Base-by-base conservation (phyloP, 2,329 filamentous ascomycete genomes). In the Erysiphe pulchra region DNA sequence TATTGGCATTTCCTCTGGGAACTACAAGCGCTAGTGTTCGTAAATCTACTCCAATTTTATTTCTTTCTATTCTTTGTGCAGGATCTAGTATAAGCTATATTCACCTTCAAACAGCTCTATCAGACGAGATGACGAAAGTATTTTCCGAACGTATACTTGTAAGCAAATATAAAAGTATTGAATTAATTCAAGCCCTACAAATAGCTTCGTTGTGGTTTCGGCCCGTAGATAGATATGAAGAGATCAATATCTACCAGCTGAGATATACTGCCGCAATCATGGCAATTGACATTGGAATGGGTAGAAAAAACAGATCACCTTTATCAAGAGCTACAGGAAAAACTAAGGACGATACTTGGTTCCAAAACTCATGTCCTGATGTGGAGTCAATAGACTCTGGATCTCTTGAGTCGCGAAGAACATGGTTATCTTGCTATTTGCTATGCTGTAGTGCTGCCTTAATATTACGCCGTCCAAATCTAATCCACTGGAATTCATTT, bases 21-120 rank as follows among this genome's bases (percentile, higher is more conserved):
- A 69, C 65, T 40, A 70, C 70, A 2, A 68, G 66, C 5, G 62
- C 64, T 11, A 68, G 75, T 47, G 59, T 80, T 45, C 68, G 75
- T 42, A 63, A 63, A 50, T 61, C 65, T 1, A 76, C 71, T 55
- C 80, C 80, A 1, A 65, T 71, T 2, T 63, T 85, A 9, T 84
- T 84, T 54, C 65, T 81, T n/a, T 67, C 79, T 30, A 65, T 84
- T 53, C 71, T 85, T 60, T 54, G 53, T 50, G 71, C 77, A 0
- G 74, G 72, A 9, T 70, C 77, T 5, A 69, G 75, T 4, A 71
- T 71, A 10, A 63, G 65, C 17, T 65, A 68, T 18, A 57, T 57
- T 53, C 50, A 55, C 5, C 51, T 69, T 4, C 64, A 65, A 36
- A 58, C 57, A 8, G 53, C 55, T 24, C 57, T 70, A 34, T 67